These are phyloP conservation scores for Danielia reshetovae DNA, from an alignment of 805 yeast genomes.

Conservation along the genomic window DNA sequence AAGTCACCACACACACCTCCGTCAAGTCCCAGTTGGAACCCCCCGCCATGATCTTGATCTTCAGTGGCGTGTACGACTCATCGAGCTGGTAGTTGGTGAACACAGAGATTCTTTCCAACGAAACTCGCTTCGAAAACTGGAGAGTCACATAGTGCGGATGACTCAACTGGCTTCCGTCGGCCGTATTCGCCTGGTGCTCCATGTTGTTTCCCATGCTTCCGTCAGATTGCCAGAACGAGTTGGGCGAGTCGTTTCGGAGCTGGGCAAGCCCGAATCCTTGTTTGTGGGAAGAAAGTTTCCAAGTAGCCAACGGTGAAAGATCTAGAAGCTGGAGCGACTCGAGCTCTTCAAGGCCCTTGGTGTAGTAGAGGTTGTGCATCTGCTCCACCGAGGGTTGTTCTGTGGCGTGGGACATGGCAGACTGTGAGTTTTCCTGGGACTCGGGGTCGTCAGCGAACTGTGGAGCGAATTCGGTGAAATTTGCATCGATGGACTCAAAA, in stretches of 20 bases:
- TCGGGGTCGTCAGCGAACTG: conserved; percentile 6
- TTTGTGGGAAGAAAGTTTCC: conserved; percentile 79
- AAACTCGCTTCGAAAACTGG: conserved; percentile 74
- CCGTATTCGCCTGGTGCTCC: conserved; percentile 20
- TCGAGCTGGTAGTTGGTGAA: conserved; percentile 70
- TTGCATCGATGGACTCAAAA: conserved; percentile 25
- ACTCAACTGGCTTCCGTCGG: conserved; percentile 32
- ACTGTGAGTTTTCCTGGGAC: conserved; percentile 7
- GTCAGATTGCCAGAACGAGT: conserved; percentile 90
- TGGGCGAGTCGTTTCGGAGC: conserved; percentile 68
- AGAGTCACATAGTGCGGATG: conserved; percentile 82
- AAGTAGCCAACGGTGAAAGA: conserved; percentile 74
- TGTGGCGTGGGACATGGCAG: not conserved
- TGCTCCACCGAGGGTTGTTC: conserved; percentile 39
- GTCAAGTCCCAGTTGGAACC: conserved; percentile 70
- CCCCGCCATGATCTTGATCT: conserved; percentile 64
- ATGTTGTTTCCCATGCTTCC: conserved; percentile 46
- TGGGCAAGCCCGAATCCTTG: conserved; percentile 69
- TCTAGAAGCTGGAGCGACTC: conserved; percentile 64
- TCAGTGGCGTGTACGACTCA: conserved; percentile 89
- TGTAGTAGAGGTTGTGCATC: conserved; percentile 36
- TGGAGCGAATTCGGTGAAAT: conserved; percentile 14
- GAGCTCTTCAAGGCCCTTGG: conserved; percentile 49
- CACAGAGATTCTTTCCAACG: conserved; percentile 62
- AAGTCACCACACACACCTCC: conserved; percentile 57